Evolutionary conservation across 257 asterid genomes (phyloP).

Genomic region (Solanum raphanifolium): DNA sequence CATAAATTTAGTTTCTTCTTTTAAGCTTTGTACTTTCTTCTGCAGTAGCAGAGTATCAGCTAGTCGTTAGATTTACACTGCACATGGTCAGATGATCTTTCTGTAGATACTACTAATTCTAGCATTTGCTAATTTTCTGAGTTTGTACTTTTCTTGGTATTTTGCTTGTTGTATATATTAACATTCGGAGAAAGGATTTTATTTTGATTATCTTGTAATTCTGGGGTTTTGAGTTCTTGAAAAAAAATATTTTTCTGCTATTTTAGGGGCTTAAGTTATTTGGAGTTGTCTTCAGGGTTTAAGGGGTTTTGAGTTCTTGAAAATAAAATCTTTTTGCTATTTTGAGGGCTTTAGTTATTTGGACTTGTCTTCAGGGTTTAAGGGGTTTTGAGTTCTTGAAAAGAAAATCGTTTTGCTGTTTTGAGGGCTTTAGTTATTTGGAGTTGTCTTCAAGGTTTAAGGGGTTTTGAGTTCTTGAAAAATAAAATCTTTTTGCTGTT

Average conservation of each 20-base stretch:
- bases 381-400: too few relatives aligned
- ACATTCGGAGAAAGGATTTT: neutral
- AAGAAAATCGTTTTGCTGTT: too few relatives aligned
- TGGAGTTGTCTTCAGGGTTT: neutral
- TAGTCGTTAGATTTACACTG: conserved; percentile 17
- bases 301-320: neutral
- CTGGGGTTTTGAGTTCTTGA: neutral
- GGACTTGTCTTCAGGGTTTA: too few relatives aligned
- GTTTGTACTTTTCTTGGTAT: conserved; percentile 14
- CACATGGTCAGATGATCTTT: conserved; percentile 35
- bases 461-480: neutral
- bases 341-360: neutral
- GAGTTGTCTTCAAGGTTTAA: too few relatives aligned
- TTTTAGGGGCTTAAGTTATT: neutral
- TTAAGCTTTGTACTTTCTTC: conserved; percentile 17
- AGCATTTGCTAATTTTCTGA: conserved; percentile 22
- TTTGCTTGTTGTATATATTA: neutral
- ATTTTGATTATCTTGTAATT: neutral
- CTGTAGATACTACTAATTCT: conserved; percentile 17
- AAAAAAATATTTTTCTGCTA: neutral
- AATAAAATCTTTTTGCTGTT: neutral
- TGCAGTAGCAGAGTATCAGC: conserved; percentile 32
- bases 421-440: too few relatives aligned
- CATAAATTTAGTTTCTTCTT: conserved; percentile 6
- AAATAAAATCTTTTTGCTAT: too few relatives aligned